Percentiles rank a stretch among this genome's conserved stretches.
phyloP scores from a whole-genome alignment of 108 stramenopile genomes.

The Conticribra weissflogii region DNA sequence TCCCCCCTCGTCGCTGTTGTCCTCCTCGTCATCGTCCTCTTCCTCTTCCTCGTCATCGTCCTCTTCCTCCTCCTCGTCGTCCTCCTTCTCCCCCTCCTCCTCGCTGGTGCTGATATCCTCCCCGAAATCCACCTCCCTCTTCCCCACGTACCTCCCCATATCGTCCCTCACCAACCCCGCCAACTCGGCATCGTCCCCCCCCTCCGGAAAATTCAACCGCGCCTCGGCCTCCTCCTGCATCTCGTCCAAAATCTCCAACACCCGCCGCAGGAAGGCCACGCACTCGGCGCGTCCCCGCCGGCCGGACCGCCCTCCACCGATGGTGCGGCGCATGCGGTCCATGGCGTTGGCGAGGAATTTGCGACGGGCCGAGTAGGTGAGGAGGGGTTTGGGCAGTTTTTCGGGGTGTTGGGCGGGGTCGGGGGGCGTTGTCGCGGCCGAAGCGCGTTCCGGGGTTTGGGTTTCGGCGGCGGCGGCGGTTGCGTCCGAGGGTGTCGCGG shows the following conservation, averaged over 20 bases:
- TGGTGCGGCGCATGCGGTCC: conserved; percentile 43
- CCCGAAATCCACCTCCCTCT: neutral
- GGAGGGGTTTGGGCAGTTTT: conserved; percentile 30
- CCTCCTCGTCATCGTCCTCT: conserved; percentile 10
- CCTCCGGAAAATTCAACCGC: neutral
- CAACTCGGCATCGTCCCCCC: conserved; percentile 7
- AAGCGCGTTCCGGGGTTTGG: too few species aligned
- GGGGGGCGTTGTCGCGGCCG: too few species aligned
- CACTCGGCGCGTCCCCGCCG: conserved; percentile 45
- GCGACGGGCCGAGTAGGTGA: conserved; percentile 34
- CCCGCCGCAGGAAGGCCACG: conserved; percentile 38
- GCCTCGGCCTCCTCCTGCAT: conserved; percentile 37
- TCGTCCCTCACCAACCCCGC: conserved; percentile 19
- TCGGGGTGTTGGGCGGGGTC: neutral
- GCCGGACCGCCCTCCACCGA: conserved; percentile 43
- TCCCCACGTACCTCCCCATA: conserved; percentile 18
- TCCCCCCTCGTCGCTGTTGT: conserved; percentile 8
- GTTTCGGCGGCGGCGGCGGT: too few species aligned
- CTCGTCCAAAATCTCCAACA: conserved; percentile 43
- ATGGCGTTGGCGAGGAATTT: conserved; percentile 35
- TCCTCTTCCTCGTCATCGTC: conserved; percentile 12
- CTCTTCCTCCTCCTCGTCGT: conserved; percentile 10
- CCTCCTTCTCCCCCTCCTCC: conserved; percentile 11
- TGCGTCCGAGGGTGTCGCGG: too few species aligned
- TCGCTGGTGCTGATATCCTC: neutral